Evolutionary conservation across 805 yeast genomes (phyloP), one percentile per base, ranked within the genome.

Genomic region (Teunomyces funiuensis): DNA sequence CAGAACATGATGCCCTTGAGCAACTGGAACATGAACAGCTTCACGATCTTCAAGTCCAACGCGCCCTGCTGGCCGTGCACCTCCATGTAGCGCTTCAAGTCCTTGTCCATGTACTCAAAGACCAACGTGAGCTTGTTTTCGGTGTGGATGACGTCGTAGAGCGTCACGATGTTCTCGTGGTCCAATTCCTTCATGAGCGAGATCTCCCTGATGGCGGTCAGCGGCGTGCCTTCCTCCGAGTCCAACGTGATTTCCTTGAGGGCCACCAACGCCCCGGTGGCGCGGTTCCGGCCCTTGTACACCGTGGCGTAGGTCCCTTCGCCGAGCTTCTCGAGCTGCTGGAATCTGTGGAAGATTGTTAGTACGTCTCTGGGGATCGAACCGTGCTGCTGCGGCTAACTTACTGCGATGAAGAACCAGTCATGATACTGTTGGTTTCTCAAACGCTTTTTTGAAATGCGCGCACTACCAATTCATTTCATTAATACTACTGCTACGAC

Each of bases 301-400:
- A 93, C 99, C n/a, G 97, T 95, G 54, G 99, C 99, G 66, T 93
- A 93, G 0, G 99, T 88, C 37, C 96, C 96, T 66, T 88, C 96
- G 29, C 96, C 96, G 28, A 88, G 76, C 69, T 88, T 88, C 61
- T 88, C 96, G 41, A 87, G 77, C 62, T 70, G 75, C 50, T 70
- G 74, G 54, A 70, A 70, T 51, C 72, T 66, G 46, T 33, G 3
- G n/a, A n/a, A n/a, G n/a, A n/a, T n/a, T n/a, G 31, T 36, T 26
- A 26, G 31, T 26, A 36, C 17, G 9, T 6, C n/a, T n/a, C n/a
- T n/a, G n/a, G n/a, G n/a, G n/a, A n/a, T n/a, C n/a, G n/a, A n/a
- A 11, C 20, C 25, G 11, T 4, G 13, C 7, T 9, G 19, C 14
- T 13, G 51, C 47, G 4, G 28, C 3, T 6, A 45, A 67, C 73